Evolutionary conservation across 2,329 filamentous ascomycete genomes (phyloP), one percentile per base, ranked within the genome.

Genomic region (Fusarium multiceps): DNA sequence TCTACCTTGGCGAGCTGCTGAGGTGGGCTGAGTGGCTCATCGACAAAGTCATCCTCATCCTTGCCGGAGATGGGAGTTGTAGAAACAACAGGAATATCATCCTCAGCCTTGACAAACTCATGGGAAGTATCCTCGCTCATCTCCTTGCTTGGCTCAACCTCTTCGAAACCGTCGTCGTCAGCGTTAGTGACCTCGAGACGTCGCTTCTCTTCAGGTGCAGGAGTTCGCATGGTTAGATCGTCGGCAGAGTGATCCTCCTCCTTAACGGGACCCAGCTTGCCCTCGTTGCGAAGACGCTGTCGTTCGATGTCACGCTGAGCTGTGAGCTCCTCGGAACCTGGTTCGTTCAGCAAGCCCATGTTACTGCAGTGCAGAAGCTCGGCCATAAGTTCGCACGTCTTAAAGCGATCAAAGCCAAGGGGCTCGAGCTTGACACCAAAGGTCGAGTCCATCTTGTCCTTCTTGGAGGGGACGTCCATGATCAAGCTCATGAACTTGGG

Each of bases 301-400:
- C 96, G 89, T 78, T 98, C 94, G 13, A 86, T 82, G 76, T 99
- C 94, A 64, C 96, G 88, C 43, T 89, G 85, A 65, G 87, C 89
- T 63, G 98, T 93, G 69, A 97, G 89, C 70, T 93, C 90, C 78
- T 99, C 94, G 13, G 94, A 94, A 32, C 95, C 96, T 12, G 89
- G 85, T 78, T 98, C 94, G 77, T 99, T 99, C 71, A 99, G 83
- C 37, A 99, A 84, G 8, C 93, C 94, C 96, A 99, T 99, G 78
- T 99, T 99, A 79, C 95, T 98, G 81, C 96, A 99, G 80, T 99
- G 96, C 41, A 99, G 83, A 46, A 99, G 85, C 80, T 99, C 96
- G 2, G 96, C 96, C 96, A 99, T 98, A 63, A 99, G 85, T 81
- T 99, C 96, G 80, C 96, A 99, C 0, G 96, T 98, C 84, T 99